Percentiles rank a stretch among this genome's conserved stretches.
phyloP scores from a whole-genome alignment of 2,329 filamentous ascomycete species.

The Aspergillus tamarii region DNA sequence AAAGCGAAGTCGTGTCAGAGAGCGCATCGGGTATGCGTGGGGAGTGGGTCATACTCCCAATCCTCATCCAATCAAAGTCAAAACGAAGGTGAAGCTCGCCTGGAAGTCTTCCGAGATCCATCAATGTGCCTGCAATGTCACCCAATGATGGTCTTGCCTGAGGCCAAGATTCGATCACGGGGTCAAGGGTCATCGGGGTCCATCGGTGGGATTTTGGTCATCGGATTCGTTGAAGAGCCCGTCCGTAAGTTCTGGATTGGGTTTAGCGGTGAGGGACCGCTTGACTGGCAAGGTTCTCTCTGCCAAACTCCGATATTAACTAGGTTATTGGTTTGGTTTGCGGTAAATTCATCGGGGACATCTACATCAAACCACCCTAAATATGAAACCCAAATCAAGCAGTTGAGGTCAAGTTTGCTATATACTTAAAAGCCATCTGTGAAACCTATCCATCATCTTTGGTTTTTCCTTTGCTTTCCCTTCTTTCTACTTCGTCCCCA shows the following conservation, averaged over 20 bases:
- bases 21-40: not conserved
- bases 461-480: not conserved
- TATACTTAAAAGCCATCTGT: not conserved
- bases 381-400: not conserved
- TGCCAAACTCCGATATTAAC: constrained; percentile 2
- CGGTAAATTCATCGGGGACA: not conserved
- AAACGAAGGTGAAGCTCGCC: not conserved
- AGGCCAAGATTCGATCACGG: constrained; percentile 10
- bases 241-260: constrained; percentile 3
- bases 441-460: not conserved
- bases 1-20: constrained; percentile 8
- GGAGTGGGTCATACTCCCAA: not conserved
- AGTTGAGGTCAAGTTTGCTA: not conserved
- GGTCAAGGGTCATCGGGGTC: constrained; percentile 9
- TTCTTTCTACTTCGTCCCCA: not conserved
- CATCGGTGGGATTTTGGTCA: not conserved
- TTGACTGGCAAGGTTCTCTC: constrained; percentile 12
- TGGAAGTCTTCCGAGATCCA: constrained; percentile 9
- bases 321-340: not conserved
- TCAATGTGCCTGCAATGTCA: constrained; percentile 6
- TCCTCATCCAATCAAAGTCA: constrained; percentile 5
- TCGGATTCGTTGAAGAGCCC: not conserved
- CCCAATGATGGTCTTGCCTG: not conserved
- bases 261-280: constrained; percentile 12
- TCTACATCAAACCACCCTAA: not conserved